phyloP scores from a whole-genome alignment of 2,329 filamentous ascomycete genomes.

The Cytospora leucostoma region DNA sequence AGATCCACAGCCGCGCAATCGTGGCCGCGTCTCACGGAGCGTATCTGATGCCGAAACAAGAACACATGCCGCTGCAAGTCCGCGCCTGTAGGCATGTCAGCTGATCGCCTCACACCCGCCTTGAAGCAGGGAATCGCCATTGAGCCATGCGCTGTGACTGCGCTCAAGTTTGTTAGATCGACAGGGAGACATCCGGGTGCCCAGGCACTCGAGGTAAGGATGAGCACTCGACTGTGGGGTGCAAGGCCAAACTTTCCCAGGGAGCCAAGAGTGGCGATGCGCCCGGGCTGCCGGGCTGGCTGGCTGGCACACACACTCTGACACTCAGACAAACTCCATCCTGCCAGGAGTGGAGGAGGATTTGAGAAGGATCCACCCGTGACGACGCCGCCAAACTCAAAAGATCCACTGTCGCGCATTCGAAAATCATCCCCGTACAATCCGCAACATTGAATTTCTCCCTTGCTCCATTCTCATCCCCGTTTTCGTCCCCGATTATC shows the following conservation, averaged over 20 bases:
- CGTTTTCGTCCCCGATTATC: background rate
- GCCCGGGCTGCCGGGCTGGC: slow-evolving; percentile 7
- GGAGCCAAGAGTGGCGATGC: slow-evolving; percentile 2
- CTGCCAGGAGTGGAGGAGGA: slow-evolving; percentile 11
- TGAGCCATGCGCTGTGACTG: too few relatives aligned
- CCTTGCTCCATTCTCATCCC: background rate
- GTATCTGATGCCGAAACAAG: background rate
- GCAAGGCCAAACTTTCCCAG: slow-evolving; percentile 2
- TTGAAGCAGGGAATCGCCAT: background rate
- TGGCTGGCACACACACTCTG: too few relatives aligned
- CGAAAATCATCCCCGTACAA: background rate
- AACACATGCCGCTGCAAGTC: background rate
- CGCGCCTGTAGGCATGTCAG: too few relatives aligned
- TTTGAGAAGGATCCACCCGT: slow-evolving; percentile 18
- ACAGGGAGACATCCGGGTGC: background rate
- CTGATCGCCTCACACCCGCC: too few relatives aligned
- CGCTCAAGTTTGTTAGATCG: too few relatives aligned
- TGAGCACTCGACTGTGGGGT: slow-evolving; percentile 7
- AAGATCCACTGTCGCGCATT: slow-evolving; percentile 6
- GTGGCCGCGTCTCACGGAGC: slow-evolving; percentile 6
- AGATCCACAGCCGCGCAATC: slow-evolving; percentile 17
- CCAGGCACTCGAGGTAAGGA: background rate
- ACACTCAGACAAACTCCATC: too few relatives aligned
- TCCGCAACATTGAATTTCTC: background rate
- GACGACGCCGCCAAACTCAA: slow-evolving; percentile 14